Conservation (phyloP, 306 rosid species). For the Luffa acutangula region DNA sequence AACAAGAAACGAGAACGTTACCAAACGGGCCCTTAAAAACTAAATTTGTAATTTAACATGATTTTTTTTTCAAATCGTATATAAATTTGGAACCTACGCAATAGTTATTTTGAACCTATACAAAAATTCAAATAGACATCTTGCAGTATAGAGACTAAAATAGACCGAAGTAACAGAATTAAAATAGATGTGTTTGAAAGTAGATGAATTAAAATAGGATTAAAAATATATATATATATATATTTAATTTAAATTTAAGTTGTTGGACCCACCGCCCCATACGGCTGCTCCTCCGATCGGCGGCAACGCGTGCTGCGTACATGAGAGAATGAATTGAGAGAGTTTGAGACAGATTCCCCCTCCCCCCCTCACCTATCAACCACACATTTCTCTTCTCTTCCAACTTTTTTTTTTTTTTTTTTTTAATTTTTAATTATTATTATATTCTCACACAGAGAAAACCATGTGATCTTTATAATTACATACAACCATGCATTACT, state of each 20-base stretch:
- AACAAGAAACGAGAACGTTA: too few relatives aligned
- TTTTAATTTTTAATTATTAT: background rate
- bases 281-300: constrained; percentile 54
- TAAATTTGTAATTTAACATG: too few relatives aligned
- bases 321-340: background rate
- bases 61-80: too few relatives aligned
- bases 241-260: too few relatives aligned
- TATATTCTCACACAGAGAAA: background rate
- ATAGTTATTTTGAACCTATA: too few relatives aligned
- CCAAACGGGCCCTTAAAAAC: too few relatives aligned
- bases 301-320: constrained; percentile 87
- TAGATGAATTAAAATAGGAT: too few relatives aligned
- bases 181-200: background rate
- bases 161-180: too few relatives aligned
- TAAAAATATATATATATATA: too few relatives aligned
- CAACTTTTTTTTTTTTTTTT: background rate
- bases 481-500: background rate
- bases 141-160: background rate
- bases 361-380: background rate
- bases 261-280: constrained; percentile 87
- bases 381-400: background rate
- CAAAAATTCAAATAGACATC: too few relatives aligned
- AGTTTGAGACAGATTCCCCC: constrained; percentile 2
- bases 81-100: too few relatives aligned
- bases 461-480: background rate